Base-by-base conservation (phyloP, 805 yeast species). In the Saccharomycopsis capsularis region DNA sequence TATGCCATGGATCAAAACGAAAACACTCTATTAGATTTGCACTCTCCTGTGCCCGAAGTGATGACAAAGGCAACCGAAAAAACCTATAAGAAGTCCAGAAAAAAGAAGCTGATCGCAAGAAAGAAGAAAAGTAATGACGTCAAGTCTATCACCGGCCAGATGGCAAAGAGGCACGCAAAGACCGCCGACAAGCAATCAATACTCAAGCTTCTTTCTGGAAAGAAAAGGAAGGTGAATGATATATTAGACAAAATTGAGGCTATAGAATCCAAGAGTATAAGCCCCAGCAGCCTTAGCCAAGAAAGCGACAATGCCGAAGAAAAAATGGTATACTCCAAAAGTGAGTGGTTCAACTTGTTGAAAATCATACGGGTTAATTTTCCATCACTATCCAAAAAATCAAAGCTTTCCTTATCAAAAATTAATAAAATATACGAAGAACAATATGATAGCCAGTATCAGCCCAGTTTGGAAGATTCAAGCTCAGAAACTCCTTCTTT, bases 261-360 rank as follows among this genome's bases (percentile, higher is more conserved):
- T 13, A 23, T 51, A 22, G 48, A 46, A 36, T 3, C 16, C 43
- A 19, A 22, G 7, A 18, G 23, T 16, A 7, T 18, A 13, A 7
- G 23, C 16, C 16, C 22, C 27, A 38, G 18, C 25, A n/a, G 9
- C 23, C 7, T 7, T 21, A n/a, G n/a, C n/a, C 44, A 29, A 19
- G 29, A 23, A 4, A 15, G 15, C 11, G 38, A 44, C 4, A 23
- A n/a, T 2, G 16, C 22, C 4, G 41, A 36, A 9, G 43, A 38
- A 32, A 56, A 50, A 21, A 48, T 60, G 13, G 40, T 63, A 1
- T 63, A 63, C 35, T 42, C 59, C 4, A 58, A 56, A 44, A 60
- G 57, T 9, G 67, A 63, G 48, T 64, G 68, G 68, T 34, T 48
- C 13, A 46, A 57, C 13, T 61, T 62, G 11, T 40, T 60, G 32